Evolutionary conservation across 148 eudicot genomes (phyloP).

Genomic region (Heliamphora exappendiculata): DNA sequence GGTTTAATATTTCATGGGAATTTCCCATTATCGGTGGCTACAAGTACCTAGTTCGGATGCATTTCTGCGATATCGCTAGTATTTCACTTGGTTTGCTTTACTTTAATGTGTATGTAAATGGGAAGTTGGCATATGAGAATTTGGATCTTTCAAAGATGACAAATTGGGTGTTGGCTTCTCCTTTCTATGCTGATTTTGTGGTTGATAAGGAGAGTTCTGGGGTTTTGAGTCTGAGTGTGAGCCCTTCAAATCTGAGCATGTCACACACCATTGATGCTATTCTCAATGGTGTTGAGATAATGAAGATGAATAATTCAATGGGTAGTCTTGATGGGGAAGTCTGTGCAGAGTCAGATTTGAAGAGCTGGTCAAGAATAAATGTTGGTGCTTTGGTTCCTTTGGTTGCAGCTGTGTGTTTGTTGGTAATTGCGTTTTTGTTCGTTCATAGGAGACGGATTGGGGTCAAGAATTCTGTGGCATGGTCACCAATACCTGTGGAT

Average conservation of each 20-base stretch:
- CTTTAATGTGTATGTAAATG: constrained; percentile 78
- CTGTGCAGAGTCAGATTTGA: constrained; percentile 31
- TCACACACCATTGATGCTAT: constrained; percentile 51
- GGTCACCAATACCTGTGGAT: constrained; percentile 61
- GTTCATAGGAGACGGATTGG: constrained; percentile 40
- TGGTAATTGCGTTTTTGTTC: constrained; percentile 55
- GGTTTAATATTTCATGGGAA: constrained; percentile 45
- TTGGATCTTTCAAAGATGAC: constrained; percentile 44
- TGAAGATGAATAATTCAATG: constrained; percentile 61
- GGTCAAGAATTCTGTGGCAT: constrained; percentile 33
- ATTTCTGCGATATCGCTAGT: constrained; percentile 92
- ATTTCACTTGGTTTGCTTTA: constrained; percentile 42
- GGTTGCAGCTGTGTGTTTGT: constrained; percentile 46
- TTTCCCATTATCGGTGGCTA: constrained; percentile 56
- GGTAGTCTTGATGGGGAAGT: constrained; percentile 67
- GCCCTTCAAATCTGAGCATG: constrained; percentile 56
- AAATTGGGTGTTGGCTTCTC: constrained; percentile 48
- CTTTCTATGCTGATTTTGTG: constrained; percentile 75
- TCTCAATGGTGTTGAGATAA: constrained; percentile 74
- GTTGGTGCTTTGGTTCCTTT: constrained; percentile 34
- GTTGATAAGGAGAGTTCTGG: constrained; percentile 36
- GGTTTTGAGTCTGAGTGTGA: constrained; percentile 45
- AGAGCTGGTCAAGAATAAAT: constrained; percentile 25
- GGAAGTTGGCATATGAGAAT: constrained; percentile 48
- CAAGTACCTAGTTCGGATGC: constrained; percentile 60